A percentile compares a stretch with the other conserved stretches of the same genome.
These are phyloP conservation scores for Suhomyces bokatorum DNA, from an alignment of 1,139 yeast species.

Conservation along the genomic window DNA sequence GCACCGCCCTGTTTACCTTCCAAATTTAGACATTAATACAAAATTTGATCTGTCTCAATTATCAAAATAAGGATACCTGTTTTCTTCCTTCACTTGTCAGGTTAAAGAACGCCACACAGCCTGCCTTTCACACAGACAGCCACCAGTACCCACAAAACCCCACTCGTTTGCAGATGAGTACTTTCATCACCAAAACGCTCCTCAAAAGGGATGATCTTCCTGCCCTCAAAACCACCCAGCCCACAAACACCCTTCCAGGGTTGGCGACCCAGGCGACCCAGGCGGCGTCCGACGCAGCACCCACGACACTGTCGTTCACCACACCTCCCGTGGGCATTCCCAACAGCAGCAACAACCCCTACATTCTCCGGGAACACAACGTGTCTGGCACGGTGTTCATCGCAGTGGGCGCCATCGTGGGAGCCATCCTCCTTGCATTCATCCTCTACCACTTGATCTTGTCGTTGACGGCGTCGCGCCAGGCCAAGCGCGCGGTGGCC, in stretches of 20 bases:
- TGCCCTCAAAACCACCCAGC: constrained; percentile 1
- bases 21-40: constrained; percentile 9
- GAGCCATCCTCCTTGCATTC: constrained; percentile 51
- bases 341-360: constrained; percentile 55
- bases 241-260: constrained; percentile 7
- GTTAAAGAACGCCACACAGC: neutral
- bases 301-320: constrained; percentile 29
- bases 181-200: constrained; percentile 6
- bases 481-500: constrained; percentile 38
- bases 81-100: neutral
- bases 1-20: constrained; percentile 12
- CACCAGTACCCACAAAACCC: neutral
- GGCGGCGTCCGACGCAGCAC: constrained; percentile 16
- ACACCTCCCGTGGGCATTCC: constrained; percentile 71
- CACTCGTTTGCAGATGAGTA: constrained; percentile 4
- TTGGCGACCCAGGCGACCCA: constrained; percentile 9
- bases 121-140: neutral
- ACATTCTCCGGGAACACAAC: constrained; percentile 47
- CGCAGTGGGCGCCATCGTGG: constrained; percentile 71
- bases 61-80: neutral
- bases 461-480: constrained; percentile 39
- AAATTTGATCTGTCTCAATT: constrained; percentile 6
- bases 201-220: constrained; percentile 9
- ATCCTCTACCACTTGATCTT: constrained; percentile 39
- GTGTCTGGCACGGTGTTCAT: constrained; percentile 81